Base-by-base conservation (phyloP, 129 eudicot species). In the Chrysanthemum makinoi region DNA sequence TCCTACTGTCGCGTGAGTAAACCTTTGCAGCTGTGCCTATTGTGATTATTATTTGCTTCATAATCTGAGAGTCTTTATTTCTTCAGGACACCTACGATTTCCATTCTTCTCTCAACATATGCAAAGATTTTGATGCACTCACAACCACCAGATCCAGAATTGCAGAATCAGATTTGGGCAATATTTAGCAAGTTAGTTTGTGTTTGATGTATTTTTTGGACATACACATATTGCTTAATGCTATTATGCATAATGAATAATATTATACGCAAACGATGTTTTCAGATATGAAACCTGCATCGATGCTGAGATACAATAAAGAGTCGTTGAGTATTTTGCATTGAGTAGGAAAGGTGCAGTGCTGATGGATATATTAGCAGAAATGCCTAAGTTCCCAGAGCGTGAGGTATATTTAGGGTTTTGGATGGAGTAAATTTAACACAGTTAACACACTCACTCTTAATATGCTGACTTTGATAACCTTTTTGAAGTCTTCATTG, bases 311-410 rank as follows among this genome's bases (percentile, higher is more conserved):
- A 89, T 94, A 80, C 97, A 94, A 78, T 97, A 94, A 83, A 85
- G 99, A 61, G 99, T 96, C 39, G 87, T 85, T 16, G 97, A 94
- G 81, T 90, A 94, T 80, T 75, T 82, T 61, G 85, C 91, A 16
- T 79, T 90, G 81, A 94, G 97, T 79, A 85, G 75, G 82, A 94
- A 90, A 83, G 99, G 99, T 82, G 89, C 80, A 61, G 93, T 89
- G 69, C 68, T 90, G 59, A 79, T 81, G 88, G 97, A 94, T 81
- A 83, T 94, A 79, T 79, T 94, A 82, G 97, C 99, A 68, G 97
- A 94, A 84, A 94, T 94, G 99, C 99, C 97, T 11, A 90, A 90
- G 76, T 94, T 94, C 77, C 97, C 99, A 22, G 97, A n/a, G n/a
- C n/a, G n/a, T n/a, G n/a, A n/a, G n/a, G n/a, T n/a, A n/a, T n/a